Percentiles rank a stretch among this genome's conserved stretches.
phyloP scores from a whole-genome alignment of 169 alveolate genomes.

The Perkinsus chesapeaki region DNA sequence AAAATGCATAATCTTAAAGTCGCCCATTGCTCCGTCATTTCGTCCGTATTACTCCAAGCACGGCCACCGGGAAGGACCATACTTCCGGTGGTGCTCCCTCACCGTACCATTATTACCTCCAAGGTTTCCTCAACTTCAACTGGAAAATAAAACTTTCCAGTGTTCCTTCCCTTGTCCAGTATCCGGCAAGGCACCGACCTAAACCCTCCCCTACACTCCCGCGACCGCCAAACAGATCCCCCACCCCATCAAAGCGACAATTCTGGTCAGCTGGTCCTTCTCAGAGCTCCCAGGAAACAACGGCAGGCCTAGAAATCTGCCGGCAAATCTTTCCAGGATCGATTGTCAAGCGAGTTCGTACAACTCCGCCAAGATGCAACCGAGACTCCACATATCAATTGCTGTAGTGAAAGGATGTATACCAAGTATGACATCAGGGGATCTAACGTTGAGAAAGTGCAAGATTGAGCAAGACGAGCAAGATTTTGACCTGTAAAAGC shows the following conservation, averaged over 20 bases:
- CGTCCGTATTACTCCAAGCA: neutral
- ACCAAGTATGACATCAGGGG: constrained; percentile 93
- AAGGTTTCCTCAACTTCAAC: neutral
- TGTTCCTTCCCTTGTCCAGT: neutral
- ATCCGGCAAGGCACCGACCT: neutral
- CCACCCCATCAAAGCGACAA: neutral
- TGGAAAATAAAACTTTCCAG: neutral
- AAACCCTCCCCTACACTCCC: neutral
- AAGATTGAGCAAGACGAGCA: neutral
- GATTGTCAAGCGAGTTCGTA: neutral
- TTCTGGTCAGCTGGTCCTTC: neutral
- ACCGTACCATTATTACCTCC: neutral
- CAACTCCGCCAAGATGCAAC: neutral
- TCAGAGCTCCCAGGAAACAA: neutral
- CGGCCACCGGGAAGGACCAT: neutral
- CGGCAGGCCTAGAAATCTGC: neutral
- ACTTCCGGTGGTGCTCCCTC: too few relatives aligned
- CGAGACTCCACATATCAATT: constrained; percentile 86
- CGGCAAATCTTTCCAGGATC: neutral
- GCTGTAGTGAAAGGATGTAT: constrained; percentile 81
- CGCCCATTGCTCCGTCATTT: too few relatives aligned
- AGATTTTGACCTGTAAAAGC: constrained; percentile 55
- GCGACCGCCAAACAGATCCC: neutral
- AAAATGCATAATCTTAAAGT: too few relatives aligned
- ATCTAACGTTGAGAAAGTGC: constrained; percentile 42